phyloP scores from a whole-genome alignment of 2,329 filamentous ascomycete genomes.

The Hypoxylon sp. region DNA sequence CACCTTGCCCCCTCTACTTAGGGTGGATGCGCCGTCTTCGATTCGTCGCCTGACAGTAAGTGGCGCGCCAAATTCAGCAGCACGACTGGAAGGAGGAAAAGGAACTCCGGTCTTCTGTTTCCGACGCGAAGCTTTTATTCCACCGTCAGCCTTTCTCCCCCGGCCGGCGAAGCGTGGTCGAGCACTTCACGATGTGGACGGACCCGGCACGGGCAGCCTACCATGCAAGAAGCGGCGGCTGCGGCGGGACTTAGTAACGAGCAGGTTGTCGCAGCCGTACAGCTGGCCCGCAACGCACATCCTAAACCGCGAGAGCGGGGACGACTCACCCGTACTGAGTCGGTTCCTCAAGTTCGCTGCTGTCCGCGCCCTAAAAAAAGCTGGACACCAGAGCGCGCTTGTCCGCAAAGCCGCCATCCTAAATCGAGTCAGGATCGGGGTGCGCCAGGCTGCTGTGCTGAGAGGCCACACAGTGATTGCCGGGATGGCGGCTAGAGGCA shows the following conservation, averaged over 20 bases:
- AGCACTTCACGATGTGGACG: constrained; percentile 70
- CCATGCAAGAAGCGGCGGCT: constrained; percentile 76
- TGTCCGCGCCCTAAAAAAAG: constrained; percentile 56
- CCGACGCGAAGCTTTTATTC: constrained; percentile 9
- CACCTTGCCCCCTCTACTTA: neutral
- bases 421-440: constrained; percentile 68
- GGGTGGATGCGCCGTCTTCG: neutral
- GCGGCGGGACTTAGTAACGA: constrained; percentile 74
- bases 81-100: neutral
- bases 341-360: constrained; percentile 64
- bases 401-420: constrained; percentile 75
- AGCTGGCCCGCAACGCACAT: constrained; percentile 78
- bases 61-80: neutral
- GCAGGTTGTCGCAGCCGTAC: constrained; percentile 76
- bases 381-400: constrained; percentile 63
- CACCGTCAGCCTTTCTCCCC: constrained; percentile 10
- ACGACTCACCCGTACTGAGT: constrained; percentile 55
- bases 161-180: constrained; percentile 63
- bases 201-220: constrained; percentile 63
- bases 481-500: constrained; percentile 53
- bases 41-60: neutral
- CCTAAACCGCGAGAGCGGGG: constrained; percentile 69
- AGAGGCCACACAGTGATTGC: constrained; percentile 52
- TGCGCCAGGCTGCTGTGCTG: constrained; percentile 56
- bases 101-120: constrained; percentile 17